Conservation (phyloP, 257 asterid species). For the Fraxinus quadrangulata region DNA sequence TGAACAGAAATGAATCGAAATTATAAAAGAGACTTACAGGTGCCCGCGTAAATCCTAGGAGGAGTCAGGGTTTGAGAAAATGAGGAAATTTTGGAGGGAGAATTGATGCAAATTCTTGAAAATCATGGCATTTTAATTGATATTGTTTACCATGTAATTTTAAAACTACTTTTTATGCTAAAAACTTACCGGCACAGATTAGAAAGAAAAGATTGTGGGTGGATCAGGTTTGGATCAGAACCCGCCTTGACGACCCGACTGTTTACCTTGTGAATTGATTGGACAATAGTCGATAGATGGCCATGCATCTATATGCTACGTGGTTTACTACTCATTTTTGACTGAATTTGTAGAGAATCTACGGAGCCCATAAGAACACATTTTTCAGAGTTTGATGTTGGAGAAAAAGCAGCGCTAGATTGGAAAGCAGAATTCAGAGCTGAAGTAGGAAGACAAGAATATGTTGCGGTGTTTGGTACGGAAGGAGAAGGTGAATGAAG, state of each 20-base stretch:
- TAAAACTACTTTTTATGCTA: too few species aligned
- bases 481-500: conserved; percentile 53
- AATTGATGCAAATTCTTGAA: background rate
- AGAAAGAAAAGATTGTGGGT: too few species aligned
- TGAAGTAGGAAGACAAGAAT: conserved; percentile 43
- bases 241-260: too few species aligned
- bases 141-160: background rate
- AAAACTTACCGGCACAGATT: too few species aligned
- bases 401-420: conserved; percentile 39
- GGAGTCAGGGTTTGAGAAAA: conserved; percentile 11
- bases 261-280: conserved; percentile 32
- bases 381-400: conserved; percentile 48
- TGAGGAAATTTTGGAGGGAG: conserved; percentile 36
- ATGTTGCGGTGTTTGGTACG: conserved; percentile 37
- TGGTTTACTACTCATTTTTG: conserved; percentile 41
- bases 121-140: background rate
- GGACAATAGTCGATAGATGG: conserved; percentile 36
- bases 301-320: conserved; percentile 41
- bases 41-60: background rate
- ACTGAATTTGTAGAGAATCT: conserved; percentile 36
- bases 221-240: too few species aligned
- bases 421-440: conserved; percentile 42
- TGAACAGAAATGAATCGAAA: background rate
- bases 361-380: conserved; percentile 32
- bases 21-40: conserved; percentile 2